Percentiles rank a stretch among this genome's conserved stretches.
phyloP scores from a whole-genome alignment of 2,329 filamentous ascomycete genomes.

The Dactylellina leptospora region DNA sequence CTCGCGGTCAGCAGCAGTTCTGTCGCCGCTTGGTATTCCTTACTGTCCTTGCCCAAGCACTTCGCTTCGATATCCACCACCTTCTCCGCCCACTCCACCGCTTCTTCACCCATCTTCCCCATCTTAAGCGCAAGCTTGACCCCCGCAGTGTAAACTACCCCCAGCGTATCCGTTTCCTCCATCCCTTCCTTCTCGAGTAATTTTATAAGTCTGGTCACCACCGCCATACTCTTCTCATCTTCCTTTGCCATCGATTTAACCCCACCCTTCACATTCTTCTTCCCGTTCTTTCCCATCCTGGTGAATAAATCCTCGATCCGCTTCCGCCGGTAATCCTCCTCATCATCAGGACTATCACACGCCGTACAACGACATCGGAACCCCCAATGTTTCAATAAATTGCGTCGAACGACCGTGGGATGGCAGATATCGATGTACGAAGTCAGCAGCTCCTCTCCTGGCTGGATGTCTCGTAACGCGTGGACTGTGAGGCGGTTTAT shows the following conservation, averaged over 20 bases:
- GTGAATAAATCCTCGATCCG: conserved; percentile 25
- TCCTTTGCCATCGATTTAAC: conserved; percentile 1
- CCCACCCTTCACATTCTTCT: conserved; percentile 7
- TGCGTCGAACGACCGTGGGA: conserved; percentile 18
- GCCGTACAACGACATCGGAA: conserved; percentile 34
- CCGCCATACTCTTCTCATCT: conserved; percentile 6
- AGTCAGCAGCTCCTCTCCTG: conserved; percentile 57
- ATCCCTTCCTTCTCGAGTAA: conserved; percentile 40
- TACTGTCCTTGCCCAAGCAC: conserved; percentile 42
- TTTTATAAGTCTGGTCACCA: conserved; percentile 14
- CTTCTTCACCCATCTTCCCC: conserved; percentile 2
- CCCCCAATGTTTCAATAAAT: conserved; percentile 41
- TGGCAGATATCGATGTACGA: conserved; percentile 54
- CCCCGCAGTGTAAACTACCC: conserved; percentile 10
- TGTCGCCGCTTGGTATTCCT: conserved; percentile 23
- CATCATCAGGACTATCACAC: conserved; percentile 28
- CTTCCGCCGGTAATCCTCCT: conserved; percentile 39
- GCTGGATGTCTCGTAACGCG: conserved; percentile 55
- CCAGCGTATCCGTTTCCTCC: conserved; percentile 48
- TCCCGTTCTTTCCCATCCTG: conserved; percentile 17
- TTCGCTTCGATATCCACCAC: conserved; percentile 35
- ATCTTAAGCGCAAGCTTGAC: conserved; percentile 12
- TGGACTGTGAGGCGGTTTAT: conserved; percentile 55
- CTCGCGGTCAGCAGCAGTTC: conserved; percentile 16
- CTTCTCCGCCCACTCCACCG: conserved; percentile 38